phyloP scores from a whole-genome alignment of 1,139 yeast genomes.

The Pichia terricola region DNA sequence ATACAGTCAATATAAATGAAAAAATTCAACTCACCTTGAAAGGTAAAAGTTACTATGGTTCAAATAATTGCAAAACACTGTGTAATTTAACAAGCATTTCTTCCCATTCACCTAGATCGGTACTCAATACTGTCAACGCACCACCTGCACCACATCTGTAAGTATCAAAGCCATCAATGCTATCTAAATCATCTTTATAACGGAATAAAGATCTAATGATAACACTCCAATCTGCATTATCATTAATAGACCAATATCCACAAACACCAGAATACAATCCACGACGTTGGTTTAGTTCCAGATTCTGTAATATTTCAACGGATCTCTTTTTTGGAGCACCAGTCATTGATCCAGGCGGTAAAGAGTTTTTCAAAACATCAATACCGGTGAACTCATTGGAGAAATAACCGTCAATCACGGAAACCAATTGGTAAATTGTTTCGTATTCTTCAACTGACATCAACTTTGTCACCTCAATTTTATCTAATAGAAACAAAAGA shows the following conservation, averaged over 20 bases:
- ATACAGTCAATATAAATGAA: no score
- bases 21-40: no score
- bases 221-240: conserved; percentile 93
- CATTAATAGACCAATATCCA: conserved; percentile 90
- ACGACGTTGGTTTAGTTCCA: conserved; percentile 45
- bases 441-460: conserved; percentile 92
- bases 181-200: conserved; percentile 42
- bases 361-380: conserved; percentile 65
- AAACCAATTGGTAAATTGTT: conserved; percentile 84
- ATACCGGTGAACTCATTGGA: conserved; percentile 47
- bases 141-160: conserved; percentile 99
- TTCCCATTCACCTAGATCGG: conserved; percentile 77
- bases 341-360: conserved; percentile 99
- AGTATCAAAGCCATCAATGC: conserved; percentile 23
- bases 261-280: conserved; percentile 92
- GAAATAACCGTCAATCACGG: conserved; percentile 69
- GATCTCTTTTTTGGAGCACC: conserved; percentile 97
- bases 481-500: conserved; percentile 55
- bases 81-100: conserved; percentile 79
- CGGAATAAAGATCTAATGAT: conserved; percentile 76
- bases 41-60: not conserved
- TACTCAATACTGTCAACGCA: conserved; percentile 86
- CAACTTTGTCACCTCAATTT: conserved; percentile 64
- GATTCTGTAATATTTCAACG: conserved; percentile 63
- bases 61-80: conserved; percentile 65